A percentile compares a stretch with the other conserved stretches of the same genome.
These are phyloP conservation scores for Hericium rajendrae DNA, from an alignment of 768 basidiomycete species.

Conservation along the genomic window DNA sequence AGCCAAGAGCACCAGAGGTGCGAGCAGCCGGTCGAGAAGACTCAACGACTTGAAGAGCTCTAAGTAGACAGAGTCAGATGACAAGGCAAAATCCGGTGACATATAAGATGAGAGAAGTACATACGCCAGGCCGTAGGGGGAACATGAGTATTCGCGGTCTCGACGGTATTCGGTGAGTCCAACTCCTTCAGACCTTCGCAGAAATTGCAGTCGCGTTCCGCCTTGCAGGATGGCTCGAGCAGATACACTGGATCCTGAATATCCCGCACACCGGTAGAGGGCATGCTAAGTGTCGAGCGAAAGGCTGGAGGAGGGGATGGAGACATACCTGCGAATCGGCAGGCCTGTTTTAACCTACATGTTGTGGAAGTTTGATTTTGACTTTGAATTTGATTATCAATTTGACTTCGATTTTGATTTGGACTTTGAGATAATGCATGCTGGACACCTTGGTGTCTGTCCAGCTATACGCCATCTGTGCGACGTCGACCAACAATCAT, in stretches of 20 bases:
- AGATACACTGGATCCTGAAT: not conserved
- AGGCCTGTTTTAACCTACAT: not conserved
- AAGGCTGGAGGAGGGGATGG: not conserved
- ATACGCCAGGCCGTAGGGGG: not conserved
- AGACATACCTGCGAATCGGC: not conserved
- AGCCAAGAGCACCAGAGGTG: slow-evolving; percentile 53
- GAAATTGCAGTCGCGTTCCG: not conserved
- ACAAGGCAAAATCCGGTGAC: not conserved
- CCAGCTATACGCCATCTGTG: not conserved
- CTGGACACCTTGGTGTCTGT: not conserved
- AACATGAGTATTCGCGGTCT: too few relatives aligned
- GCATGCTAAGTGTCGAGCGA: not conserved
- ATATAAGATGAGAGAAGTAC: not conserved
- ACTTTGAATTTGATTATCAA: not conserved
- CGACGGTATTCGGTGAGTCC: not conserved
- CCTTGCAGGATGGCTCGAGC: not conserved
- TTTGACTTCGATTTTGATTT: not conserved
- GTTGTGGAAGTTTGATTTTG: not conserved
- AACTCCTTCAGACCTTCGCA: not conserved
- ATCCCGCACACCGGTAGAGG: not conserved
- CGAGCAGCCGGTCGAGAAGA: slow-evolving; percentile 50
- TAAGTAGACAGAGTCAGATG: not conserved
- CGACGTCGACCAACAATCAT: not conserved
- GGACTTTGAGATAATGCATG: not conserved
- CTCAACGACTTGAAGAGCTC: slow-evolving; percentile 21